Evolutionary conservation across 2,329 filamentous ascomycete genomes (phyloP).

Genomic region (Tolypocladium sp.): DNA sequence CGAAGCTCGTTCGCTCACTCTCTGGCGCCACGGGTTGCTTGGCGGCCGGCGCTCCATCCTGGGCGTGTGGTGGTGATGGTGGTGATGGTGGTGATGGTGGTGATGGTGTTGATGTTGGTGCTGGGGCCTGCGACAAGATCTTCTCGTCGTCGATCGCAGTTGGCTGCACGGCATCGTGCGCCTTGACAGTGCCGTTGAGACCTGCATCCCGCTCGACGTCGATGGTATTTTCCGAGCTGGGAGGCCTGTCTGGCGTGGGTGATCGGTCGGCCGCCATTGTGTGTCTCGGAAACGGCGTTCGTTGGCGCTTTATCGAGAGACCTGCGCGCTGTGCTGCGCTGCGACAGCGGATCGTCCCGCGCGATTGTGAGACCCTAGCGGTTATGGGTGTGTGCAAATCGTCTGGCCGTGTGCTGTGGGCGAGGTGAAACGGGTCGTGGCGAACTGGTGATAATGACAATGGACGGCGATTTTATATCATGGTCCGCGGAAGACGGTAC

Average conservation of each 20-base stretch:
- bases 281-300: not conserved
- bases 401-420: not conserved
- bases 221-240: conserved; percentile 19
- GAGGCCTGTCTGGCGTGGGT: conserved; percentile 9
- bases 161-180: not conserved
- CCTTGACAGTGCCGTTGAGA: conserved; percentile 2
- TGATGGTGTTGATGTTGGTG: not conserved
- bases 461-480: too few relatives aligned
- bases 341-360: not conserved
- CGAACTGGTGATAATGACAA: too few relatives aligned
- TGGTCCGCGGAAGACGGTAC: too few relatives aligned
- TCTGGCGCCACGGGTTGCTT: conserved; percentile 14
- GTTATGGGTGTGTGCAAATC: not conserved
- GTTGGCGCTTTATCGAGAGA: not conserved
- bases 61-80: not conserved
- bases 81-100: not conserved
- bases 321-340: too few relatives aligned
- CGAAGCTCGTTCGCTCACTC: conserved; percentile 23
- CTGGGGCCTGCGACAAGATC: not conserved
- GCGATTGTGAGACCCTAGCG: not conserved
- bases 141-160: not conserved
- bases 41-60: not conserved
- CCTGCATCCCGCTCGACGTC: conserved; percentile 13
- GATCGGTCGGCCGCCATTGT: not conserved
- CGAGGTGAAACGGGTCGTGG: not conserved